Evolutionary conservation across 179 eudicot genomes (phyloP).

Genomic region (Silene coronaria): DNA sequence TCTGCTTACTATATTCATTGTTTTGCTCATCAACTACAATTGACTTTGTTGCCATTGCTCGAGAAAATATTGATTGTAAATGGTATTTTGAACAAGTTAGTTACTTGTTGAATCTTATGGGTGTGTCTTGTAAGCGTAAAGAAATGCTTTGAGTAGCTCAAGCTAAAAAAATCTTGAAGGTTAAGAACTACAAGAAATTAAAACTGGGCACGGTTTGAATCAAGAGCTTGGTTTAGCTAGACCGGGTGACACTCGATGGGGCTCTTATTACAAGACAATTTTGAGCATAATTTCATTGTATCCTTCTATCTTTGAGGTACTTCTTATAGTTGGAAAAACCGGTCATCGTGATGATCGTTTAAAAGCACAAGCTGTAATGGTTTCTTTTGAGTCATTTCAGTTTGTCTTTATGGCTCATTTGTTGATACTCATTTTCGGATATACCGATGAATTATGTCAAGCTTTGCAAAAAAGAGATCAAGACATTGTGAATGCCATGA

Average conservation of each 20-base stretch:
- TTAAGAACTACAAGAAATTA: not conserved
- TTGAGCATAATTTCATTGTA: not conserved
- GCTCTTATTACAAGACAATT: slow-evolving; percentile 6
- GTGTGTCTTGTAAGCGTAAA: slow-evolving; percentile 7
- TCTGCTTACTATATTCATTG: no score
- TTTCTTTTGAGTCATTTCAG: not conserved
- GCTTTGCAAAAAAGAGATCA: no score
- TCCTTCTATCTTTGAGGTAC: slow-evolving; percentile 3
- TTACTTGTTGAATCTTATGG: not conserved
- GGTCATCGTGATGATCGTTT: not conserved
- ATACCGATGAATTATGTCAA: not conserved
- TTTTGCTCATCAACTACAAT: not conserved
- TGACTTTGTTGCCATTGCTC: not conserved
- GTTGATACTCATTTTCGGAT: not conserved
- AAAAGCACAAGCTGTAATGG: not conserved
- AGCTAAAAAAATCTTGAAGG: no score
- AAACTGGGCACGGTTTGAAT: not conserved
- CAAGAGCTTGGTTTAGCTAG: not conserved
- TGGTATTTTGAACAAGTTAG: not conserved
- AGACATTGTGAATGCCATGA: no score
- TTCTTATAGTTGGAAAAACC: not conserved
- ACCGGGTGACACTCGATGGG: not conserved
- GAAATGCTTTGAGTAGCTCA: not conserved
- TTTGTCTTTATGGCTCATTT: not conserved
- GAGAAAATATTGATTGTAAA: not conserved